Evolutionary conservation across 768 basidiomycete species (phyloP), one percentile per base, ranked within the genome.

Genomic region (Pluteus cervinus): DNA sequence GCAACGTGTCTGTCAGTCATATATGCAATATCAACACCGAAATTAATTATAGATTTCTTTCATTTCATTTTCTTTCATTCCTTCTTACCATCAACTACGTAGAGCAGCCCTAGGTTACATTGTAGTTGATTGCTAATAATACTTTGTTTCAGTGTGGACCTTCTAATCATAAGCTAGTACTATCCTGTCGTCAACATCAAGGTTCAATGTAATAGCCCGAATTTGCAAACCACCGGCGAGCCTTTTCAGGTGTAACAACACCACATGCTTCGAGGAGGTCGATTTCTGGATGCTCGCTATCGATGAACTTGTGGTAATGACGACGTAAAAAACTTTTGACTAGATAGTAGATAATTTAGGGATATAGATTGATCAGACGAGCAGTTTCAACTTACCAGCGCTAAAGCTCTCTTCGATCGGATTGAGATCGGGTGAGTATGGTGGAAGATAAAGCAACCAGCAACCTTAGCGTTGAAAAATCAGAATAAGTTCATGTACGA

Each of bases 341-440:
- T 55, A 33, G 7, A 38, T n/a, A 5, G 11, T 34, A 22, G 12
- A 17, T 15, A 24, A 28, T n/a, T 20, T 3, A 15, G 30, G 7
- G 32, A 29, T 18, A 22, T 31, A 29, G 11, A 33, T 12, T 14
- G 24, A 21, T 4, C 4, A 22, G 16, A 18, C 14, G 32, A 26
- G 18, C 17, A 29, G 1, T 12, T 5, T 17, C 17, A 7, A 52
- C 44, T 12, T 43, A 54, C 56, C 37, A 9, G 40, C 39, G 36
- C 48, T 52, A 37, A 58, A 61, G 11, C 48, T 55, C 42, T 60
- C 60, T 33, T 61, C 59, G 42, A 63, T 62, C 1, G 55, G 61
- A 35, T 62, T 63, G 48, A 57, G 48, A 33, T 65, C 58, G 0
- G 60, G 62, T 3, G 60, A 64, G 39, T 62, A 63, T 24, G 57